Conservation (phyloP, 176 grass and related monocot species). For the Oryza meyeriana region DNA sequence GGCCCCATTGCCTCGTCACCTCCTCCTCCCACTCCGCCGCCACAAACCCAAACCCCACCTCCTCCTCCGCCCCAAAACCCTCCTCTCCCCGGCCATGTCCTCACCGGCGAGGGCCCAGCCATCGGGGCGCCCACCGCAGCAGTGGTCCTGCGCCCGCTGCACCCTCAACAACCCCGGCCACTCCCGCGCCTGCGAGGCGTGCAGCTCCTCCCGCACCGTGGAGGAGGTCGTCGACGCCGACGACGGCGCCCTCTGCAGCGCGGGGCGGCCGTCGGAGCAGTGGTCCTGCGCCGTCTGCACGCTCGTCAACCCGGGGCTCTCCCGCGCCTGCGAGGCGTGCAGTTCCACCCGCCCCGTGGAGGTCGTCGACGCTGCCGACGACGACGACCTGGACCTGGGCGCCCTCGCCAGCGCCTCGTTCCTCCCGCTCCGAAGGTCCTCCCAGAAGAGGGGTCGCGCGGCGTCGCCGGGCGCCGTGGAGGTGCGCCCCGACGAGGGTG, state of each 20-base stretch:
- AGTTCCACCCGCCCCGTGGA: constrained; percentile 30
- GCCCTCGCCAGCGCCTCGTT: constrained; percentile 39
- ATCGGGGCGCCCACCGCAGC: no score
- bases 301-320: constrained; percentile 28
- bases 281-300: constrained; percentile 65
- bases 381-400: constrained; percentile 32
- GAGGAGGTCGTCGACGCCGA: constrained; percentile 8
- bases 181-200: constrained; percentile 33
- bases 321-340: constrained; percentile 42
- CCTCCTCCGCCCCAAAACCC: not conserved
- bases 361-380: constrained; percentile 6
- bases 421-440: constrained; percentile 40
- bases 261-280: not conserved
- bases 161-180: constrained; percentile 45
- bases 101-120: not conserved
- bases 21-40: not conserved
- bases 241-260: constrained; percentile 19
- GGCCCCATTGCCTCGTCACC: not conserved
- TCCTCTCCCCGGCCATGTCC: not conserved
- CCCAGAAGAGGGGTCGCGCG: constrained; percentile 33
- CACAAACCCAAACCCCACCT: not conserved
- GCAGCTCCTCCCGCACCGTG: constrained; percentile 32
- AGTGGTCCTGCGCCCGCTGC: constrained; percentile 55
- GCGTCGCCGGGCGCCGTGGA: constrained; percentile 5
- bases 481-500: not conserved